Base-by-base conservation (phyloP, 2,329 filamentous ascomycete genomes). In the Cladosporium colombiae region DNA sequence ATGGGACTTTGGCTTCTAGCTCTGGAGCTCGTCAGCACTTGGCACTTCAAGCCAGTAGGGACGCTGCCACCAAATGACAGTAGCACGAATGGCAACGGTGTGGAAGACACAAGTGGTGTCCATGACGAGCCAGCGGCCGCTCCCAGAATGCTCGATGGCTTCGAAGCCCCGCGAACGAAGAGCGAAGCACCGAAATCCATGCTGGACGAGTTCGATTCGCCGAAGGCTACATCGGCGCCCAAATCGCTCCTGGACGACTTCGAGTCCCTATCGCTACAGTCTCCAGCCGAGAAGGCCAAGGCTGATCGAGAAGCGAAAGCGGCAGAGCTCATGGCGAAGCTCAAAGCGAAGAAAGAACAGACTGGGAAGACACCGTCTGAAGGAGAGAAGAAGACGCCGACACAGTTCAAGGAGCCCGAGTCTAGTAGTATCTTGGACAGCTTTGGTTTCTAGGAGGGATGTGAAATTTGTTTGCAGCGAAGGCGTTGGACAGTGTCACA, bases 391-490 rank as follows among this genome's bases (percentile, higher is more conserved):
- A 83, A 86, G 16, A 84, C 89, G 18, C 88, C 92, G 1, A 92
- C 90, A 23, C 88, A 89, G 68, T 98, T 98, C 76, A 85, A 96
- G 72, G 95, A 99, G 78, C 95, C 95, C n/a, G 93, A 96, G 80
- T 86, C 91, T 31, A 92, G 87, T 76, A 94, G 92, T 66, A 79
- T 99, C 74, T 82, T 98, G 72, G 94, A 98, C 82, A 93, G 87
- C 76, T 98, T 98, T 84, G 94, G 94, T 1, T 95, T 98, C 75
- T 98, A 55, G 29, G 18, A 18, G 4, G 18, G 10, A 3, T 5
- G 18, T 21, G 8, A 16, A 11, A 10, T 33, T 21, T 23, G 8
- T 46, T 46, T 46, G n/a, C n/a, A 46, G n/a, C 40, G 40, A 46
- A 46, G 40, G 40, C 40, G n/a, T 46, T 46, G n/a, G 8, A 21